Evolutionary conservation across 441 rosid species (phyloP).

Genomic region (Melastoma candidum): DNA sequence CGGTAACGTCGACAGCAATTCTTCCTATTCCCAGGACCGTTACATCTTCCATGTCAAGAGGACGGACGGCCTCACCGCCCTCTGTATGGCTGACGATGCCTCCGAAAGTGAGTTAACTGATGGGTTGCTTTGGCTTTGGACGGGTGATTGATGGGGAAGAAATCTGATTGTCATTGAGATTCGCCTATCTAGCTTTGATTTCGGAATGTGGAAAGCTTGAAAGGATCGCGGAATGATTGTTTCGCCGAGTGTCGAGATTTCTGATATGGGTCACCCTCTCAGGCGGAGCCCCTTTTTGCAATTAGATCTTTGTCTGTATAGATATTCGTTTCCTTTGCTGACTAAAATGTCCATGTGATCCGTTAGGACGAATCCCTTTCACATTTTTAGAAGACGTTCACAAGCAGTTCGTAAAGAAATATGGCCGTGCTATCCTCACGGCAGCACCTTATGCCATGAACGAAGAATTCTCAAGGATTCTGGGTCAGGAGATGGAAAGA

Average conservation of each 20-base stretch:
- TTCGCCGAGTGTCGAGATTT: too few relatives aligned
- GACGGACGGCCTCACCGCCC: slow-evolving; percentile 90
- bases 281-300: too few relatives aligned
- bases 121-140: too few relatives aligned
- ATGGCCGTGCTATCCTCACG: slow-evolving; percentile 65
- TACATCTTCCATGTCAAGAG: slow-evolving; percentile 82
- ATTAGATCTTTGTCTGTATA: too few relatives aligned
- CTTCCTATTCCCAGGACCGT: slow-evolving; percentile 91
- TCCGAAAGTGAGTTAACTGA: slow-evolving; percentile 52
- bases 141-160: too few relatives aligned
- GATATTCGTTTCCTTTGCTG: too few relatives aligned
- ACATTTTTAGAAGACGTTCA: slow-evolving; percentile 89
- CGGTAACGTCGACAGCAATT: slow-evolving; percentile 57
- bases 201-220: too few relatives aligned
- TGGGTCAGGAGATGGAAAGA: slow-evolving; percentile 81
- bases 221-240: too few relatives aligned
- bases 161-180: too few relatives aligned
- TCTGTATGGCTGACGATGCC: slow-evolving; percentile 91
- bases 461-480: slow-evolving; percentile 83
- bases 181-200: too few relatives aligned
- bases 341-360: too few relatives aligned
- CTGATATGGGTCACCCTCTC: too few relatives aligned
- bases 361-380: slow-evolving; percentile 75
- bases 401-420: slow-evolving; percentile 76
- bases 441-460: slow-evolving; percentile 91